These are phyloP conservation scores for Aspergillus ruber DNA, from an alignment of 2,329 filamentous ascomycete genomes.

Conservation along the genomic window DNA sequence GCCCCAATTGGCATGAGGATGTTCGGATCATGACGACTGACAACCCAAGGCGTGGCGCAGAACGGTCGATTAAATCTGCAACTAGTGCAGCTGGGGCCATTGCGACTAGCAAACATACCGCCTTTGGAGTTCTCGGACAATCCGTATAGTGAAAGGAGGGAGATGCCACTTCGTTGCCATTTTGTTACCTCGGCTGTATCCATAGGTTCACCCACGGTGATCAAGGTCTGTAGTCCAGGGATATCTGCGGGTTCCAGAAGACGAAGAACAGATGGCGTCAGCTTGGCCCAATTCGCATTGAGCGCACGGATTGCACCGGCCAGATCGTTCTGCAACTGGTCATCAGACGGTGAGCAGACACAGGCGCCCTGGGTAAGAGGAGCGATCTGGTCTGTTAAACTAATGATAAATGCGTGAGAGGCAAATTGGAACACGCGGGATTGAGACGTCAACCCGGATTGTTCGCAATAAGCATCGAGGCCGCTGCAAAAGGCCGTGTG, in stretches of 20 bases:
- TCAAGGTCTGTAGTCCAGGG: conserved; percentile 29
- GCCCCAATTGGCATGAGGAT: not conserved
- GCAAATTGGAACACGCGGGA: conserved; percentile 29
- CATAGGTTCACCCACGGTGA: conserved; percentile 28
- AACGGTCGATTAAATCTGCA: too few species aligned
- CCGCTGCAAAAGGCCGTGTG: conserved; percentile 7
- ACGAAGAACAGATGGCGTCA: conserved; percentile 50
- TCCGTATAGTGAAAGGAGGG: too few species aligned
- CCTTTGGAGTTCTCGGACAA: too few species aligned
- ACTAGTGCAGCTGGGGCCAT: too few species aligned
- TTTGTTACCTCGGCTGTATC: too few species aligned
- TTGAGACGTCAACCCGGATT: conserved; percentile 5
- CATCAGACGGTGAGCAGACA: conserved; percentile 39
- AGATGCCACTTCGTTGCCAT: too few species aligned
- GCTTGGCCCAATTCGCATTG: conserved; percentile 42
- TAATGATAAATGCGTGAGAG: conserved; percentile 36
- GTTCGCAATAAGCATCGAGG: conserved; percentile 4
- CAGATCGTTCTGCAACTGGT: conserved; percentile 37
- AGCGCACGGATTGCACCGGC: conserved; percentile 7
- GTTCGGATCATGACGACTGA: not conserved
- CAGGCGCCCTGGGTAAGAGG: conserved; percentile 38
- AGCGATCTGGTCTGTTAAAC: conserved; percentile 25
- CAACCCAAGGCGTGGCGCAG: not conserved
- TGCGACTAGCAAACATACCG: too few species aligned
- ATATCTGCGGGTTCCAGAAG: conserved; percentile 16